Conservation (phyloP, 2,329 filamentous ascomycete species). For the Fusarium drepaniforme region DNA sequence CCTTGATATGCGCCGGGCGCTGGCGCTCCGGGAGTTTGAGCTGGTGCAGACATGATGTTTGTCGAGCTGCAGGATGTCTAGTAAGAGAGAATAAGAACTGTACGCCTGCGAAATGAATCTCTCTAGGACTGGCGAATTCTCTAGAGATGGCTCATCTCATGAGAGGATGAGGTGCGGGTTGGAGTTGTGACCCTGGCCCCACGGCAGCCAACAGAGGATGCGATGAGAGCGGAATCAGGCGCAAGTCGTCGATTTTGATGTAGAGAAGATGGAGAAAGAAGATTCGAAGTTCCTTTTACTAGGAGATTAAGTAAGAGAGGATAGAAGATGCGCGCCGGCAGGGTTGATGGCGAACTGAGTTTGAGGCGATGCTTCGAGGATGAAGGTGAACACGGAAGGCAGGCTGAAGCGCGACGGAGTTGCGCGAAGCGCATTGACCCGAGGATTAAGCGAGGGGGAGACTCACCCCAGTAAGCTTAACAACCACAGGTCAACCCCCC, state of each 20-base stretch:
- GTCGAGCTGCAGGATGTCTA: not conserved
- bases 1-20: constrained; percentile 48
- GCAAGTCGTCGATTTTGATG: constrained; percentile 5
- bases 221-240: not conserved
- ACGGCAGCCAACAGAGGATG: constrained; percentile 3
- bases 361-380: not conserved
- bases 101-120: not conserved
- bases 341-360: not conserved
- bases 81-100: not conserved
- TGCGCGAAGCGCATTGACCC: not conserved
- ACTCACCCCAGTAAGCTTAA: not conserved
- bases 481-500: not conserved
- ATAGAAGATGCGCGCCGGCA: not conserved
- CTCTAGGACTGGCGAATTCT: not conserved
- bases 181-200: constrained; percentile 4
- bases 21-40: constrained; percentile 46
- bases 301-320: not conserved
- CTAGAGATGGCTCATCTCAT: constrained; percentile 26
- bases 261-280: not conserved
- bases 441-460: not conserved
- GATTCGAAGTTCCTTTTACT: not conserved
- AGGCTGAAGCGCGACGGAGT: not conserved
- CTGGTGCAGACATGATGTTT: constrained; percentile 51
- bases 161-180: not conserved
- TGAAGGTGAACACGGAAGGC: not conserved